These are phyloP conservation scores for Prunus armeniaca DNA, from an alignment of 306 rosid genomes.

Conservation along the genomic window DNA sequence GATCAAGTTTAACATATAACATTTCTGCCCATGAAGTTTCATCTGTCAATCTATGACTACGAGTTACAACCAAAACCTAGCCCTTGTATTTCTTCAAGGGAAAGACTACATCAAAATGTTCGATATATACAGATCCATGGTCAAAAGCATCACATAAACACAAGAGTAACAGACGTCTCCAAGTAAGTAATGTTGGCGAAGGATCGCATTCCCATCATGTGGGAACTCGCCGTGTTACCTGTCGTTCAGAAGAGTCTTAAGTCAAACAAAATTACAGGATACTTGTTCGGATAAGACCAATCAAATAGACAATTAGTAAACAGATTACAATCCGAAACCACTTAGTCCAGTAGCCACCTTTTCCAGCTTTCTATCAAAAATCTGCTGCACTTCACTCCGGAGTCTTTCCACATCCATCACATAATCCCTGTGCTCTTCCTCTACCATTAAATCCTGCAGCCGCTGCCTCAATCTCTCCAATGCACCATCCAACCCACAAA, in stretches of 20 bases:
- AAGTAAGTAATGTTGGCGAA: not conserved
- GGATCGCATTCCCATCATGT: constrained; percentile 9
- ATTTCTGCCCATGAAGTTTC: not conserved
- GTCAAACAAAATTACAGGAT: not conserved
- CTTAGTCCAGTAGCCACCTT: constrained; percentile 29
- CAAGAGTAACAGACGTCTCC: not conserved
- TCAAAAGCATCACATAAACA: not conserved
- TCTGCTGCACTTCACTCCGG: constrained; percentile 60
- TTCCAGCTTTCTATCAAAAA: constrained; percentile 48
- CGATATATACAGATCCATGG: not conserved
- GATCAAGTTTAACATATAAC: not conserved
- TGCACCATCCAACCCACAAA: constrained; percentile 68
- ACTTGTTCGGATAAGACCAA: not conserved
- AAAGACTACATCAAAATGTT: not conserved
- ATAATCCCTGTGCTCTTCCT: constrained; percentile 59
- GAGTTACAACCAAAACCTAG: not conserved
- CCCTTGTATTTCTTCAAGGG: not conserved
- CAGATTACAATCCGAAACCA: not conserved
- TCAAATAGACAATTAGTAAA: not conserved
- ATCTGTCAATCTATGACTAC: not conserved
- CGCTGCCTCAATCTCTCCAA: constrained; percentile 57
- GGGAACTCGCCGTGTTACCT: not conserved
- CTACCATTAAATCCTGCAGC: constrained; percentile 52
- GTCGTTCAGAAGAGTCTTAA: too few relatives aligned
- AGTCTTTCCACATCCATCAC: constrained; percentile 68